Evolutionary conservation across 371 early-diverging fungal genomes (phyloP), one percentile per base, ranked within the genome.

Genomic region (Saksenaea vasiformis): DNA sequence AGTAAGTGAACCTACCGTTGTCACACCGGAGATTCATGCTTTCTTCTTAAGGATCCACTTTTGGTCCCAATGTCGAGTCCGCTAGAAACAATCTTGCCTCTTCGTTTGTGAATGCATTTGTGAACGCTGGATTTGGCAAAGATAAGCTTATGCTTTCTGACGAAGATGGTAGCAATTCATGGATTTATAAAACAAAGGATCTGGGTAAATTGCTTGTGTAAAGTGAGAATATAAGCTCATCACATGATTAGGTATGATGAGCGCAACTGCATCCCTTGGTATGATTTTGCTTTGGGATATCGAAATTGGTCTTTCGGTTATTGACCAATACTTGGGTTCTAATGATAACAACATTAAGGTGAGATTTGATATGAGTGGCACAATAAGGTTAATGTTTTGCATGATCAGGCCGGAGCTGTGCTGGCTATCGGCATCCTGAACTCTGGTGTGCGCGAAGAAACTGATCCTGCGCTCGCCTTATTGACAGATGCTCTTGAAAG

Each of bases 121-220:
- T 98, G 56, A 98, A 98, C 71, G 95, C 93, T 38, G 98, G 96
- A 9, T 98, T 96, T 74, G 91, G 95, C 54, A 90, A 81, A 22
- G 99, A 98, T 70, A 98, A 95, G 80, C 87, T 98, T 54, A 87
- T 96, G 85, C 84, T 90, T 51, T 83, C 85, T 9, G 83, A 86
- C 36, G 91, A 89, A 35, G 93, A 95, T n/a, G 83, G 83, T 10
- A 81, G 80, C 28, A 86, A 85, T 61, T 78, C 77, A 44, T 97
- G 98, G 97, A 93, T 98, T 59, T 95, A 92, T 84, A 97, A 97
- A 83, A 97, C 96, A 82, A 97, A 97, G 82, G 98, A 97, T 47
- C 85, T 91, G 68, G 98, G 87, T 71, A 74, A 51, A 31, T 31
- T 31, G 53, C 55, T 38, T 24, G 11, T 69, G 31, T 22, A 70